Evolutionary conservation across 352 stramenopile genomes (phyloP), one percentile per base, ranked within the genome.

Genomic region (Pythium volutum): DNA sequence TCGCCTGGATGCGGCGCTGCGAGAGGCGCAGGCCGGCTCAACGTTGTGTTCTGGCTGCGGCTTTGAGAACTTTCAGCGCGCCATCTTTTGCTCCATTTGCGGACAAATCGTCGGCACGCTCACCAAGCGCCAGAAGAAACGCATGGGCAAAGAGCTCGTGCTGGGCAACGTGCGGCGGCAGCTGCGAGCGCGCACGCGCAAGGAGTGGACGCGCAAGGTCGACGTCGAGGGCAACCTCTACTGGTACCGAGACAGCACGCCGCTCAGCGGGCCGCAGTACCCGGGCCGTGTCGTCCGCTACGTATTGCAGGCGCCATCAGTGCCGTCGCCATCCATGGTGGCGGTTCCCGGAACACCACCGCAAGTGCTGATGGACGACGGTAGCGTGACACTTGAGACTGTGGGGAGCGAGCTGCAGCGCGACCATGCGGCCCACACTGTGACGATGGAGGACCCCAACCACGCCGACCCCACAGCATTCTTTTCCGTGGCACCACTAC

Each of bases 151-250:
- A 22, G 43, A 62, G 51, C 29, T 60, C 26, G 42, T 59, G 26
- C 33, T 55, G 43, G 33, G 56, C 31, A 59, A 57, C 29, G 57
- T 54, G 25, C 34, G 31, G 6, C 57, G 51, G 1, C 34, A 62
- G 29, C 41, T 52, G 22, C 57, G 43, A 14, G 59, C 52, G n/a
- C 36, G 48, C 11, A 49, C 63, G 4, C 64, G 75, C 29, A 76
- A 73, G 22, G 72, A 80, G 42, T 84, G 75, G 75, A 62, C 59
- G 22, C 75, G 75, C 10, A 70, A 69, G 29, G n/a, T 69, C 16
- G 72, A 79, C 38, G 62, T 73, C 14, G 60, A 75, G 18, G 70
- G 70, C n/a, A 55, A 54, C 5, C 18, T 76, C 11, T 73, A 59
- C 41, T 81, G 72, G 75, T 68, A 71, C 26, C 63, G 69, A n/a